Evolutionary conservation across 768 basidiomycete species (phyloP), one percentile per base, ranked within the genome.

Genomic region (Suillus americanus): DNA sequence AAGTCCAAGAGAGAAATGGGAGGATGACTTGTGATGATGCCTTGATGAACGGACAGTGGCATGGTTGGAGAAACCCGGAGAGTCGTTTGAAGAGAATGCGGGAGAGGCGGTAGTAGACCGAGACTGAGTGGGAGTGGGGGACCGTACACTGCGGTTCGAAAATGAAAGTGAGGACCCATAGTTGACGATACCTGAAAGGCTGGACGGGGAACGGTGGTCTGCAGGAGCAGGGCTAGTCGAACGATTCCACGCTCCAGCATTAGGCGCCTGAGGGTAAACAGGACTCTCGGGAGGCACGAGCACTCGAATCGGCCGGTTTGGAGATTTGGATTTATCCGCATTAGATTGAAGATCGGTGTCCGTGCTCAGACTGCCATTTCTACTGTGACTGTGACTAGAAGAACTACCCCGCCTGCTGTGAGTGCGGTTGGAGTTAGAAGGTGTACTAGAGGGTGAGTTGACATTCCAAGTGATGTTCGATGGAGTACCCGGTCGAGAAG

Each of bases 391-490:
- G 68, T 89, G 88, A 14, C 69, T 51, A 59, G 69, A 51, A 67
- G 66, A 77, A 72, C 61, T 73, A 66, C 66, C 73, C 59, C 68
- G 70, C 70, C 65, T 78, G 67, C 62, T 62, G 65, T 77, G 73
- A 70, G 73, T 54, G 60, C 72, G 75, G 38, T 75, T 75, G n/a
- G 67, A 20, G 40, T 23, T 40, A 41, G 57, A 41, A 25, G 71
- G 55, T 8, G 76, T 71, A 56, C 72, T 76, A 37, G 71, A 54
- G 20, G 79, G 77, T 28, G 79, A 63, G n/a, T 67, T 76, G 46
- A 76, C 69, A 61, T 81, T 85, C 91, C 91, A 92, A n/a, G 86
- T 84, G 61, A 91, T 82, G 72, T 89, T 91, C 2, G 92, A 92
- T 41, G 91, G 91, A 33, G 91, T 90, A 53, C 72, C 71, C 37